These are phyloP conservation scores for Tulasnella sp. DNA, from an alignment of 768 basidiomycete species.

Conservation along the genomic window DNA sequence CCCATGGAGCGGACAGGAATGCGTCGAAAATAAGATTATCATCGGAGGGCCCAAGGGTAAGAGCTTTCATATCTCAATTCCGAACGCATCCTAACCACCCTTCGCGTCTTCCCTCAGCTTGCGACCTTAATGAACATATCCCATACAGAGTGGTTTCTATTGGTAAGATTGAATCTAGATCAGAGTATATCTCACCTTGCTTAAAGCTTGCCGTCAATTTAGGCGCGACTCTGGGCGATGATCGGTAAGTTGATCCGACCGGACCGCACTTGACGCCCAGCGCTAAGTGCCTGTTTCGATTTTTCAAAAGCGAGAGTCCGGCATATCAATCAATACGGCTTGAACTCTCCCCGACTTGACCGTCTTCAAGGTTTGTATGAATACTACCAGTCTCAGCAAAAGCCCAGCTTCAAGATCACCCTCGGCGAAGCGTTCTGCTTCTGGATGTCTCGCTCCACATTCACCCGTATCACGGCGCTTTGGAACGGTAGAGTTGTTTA, in stretches of 20 bases:
- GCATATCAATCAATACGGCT: not conserved
- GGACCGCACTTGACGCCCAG: not conserved
- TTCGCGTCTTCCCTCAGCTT: not conserved
- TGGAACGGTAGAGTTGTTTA: slow-evolving; percentile 5
- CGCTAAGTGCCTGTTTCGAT: not conserved
- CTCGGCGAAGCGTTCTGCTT: not conserved
- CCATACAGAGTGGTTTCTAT: not conserved
- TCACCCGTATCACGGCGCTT: not conserved
- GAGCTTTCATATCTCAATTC: not conserved
- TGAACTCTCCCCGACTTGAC: not conserved
- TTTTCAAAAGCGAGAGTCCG: not conserved
- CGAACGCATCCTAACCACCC: not conserved
- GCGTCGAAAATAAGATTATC: not conserved
- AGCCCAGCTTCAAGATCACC: not conserved
- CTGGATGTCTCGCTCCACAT: not conserved
- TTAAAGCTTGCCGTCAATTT: not conserved
- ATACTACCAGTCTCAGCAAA: not conserved
- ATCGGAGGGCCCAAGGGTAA: not conserved
- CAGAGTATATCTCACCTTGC: not conserved
- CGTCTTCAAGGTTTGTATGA: not conserved
- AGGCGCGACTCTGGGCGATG: not conserved
- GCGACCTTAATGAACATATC: not conserved
- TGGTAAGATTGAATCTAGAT: not conserved
- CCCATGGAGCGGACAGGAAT: not conserved
- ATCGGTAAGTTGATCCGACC: not conserved